phyloP scores from a whole-genome alignment of 148 eudicot genomes.

The Vaccinium corymbosum region DNA sequence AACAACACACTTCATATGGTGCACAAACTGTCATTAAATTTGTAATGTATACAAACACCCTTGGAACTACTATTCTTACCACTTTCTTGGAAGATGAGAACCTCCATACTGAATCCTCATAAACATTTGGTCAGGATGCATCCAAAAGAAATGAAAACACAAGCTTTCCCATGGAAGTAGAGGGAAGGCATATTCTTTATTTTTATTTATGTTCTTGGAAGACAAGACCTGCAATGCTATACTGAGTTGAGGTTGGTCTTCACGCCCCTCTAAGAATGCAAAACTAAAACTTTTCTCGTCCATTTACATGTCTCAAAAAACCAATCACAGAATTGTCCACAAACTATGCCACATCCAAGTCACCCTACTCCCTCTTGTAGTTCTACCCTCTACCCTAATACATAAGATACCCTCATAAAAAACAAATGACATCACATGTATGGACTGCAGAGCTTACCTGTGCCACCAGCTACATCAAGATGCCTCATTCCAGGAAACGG shows the following conservation, averaged over 20 bases:
- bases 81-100: neutral
- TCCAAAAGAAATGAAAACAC: constrained; percentile 1
- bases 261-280: neutral
- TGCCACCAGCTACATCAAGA: constrained; percentile 98
- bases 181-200: neutral
- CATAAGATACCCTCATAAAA: neutral
- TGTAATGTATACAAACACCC: neutral
- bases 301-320: neutral
- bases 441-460: constrained; percentile 42
- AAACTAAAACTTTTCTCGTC: neutral
- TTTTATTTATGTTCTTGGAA: too few species aligned
- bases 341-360: neutral
- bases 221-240: neutral
- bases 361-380: neutral
- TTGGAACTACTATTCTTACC: neutral
- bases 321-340: neutral
- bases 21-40: neutral
- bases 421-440: neutral
- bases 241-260: neutral
- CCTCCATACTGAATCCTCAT: neutral
- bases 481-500: constrained; percentile 99
- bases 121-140: neutral
- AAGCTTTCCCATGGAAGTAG: neutral
- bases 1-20: neutral
- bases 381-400: neutral